Conservation (phyloP, 208 protist genomes). For the Trypanosoma boissoni region DNA sequence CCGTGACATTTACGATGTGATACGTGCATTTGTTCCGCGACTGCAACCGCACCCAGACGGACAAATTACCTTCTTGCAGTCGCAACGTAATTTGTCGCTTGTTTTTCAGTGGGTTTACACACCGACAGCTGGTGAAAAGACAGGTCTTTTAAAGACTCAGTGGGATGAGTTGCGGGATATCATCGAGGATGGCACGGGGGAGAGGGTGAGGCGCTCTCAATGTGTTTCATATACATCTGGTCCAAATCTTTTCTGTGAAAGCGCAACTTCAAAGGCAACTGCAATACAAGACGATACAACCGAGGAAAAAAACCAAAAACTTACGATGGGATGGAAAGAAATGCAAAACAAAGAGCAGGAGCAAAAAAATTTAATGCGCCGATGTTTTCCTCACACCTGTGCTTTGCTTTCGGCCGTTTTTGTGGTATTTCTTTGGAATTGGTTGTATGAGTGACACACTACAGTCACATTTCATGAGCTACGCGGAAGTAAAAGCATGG, state of each 20-base stretch:
- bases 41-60: slow-evolving; percentile 7
- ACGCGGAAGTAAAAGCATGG: too few species aligned
- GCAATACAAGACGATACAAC: slow-evolving; percentile 68
- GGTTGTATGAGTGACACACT: too few species aligned
- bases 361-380: background rate
- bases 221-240: slow-evolving; percentile 7
- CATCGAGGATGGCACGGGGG: slow-evolving; percentile 52
- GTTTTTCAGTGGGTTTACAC: slow-evolving; percentile 26
- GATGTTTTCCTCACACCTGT: background rate
- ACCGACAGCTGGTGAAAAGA: background rate
- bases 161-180: slow-evolving; percentile 35
- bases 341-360: background rate
- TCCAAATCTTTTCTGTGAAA: too few species aligned
- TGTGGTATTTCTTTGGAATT: too few species aligned
- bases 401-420: too few species aligned
- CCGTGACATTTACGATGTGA: slow-evolving; percentile 12
- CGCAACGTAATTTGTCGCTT: slow-evolving; percentile 7
- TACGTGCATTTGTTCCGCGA: slow-evolving; percentile 17
- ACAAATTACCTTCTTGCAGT: slow-evolving; percentile 13
- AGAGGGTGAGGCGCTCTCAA: slow-evolving; percentile 20
- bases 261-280: too few species aligned
- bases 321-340: slow-evolving; percentile 68
- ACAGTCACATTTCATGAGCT: too few species aligned
- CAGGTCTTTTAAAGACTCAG: slow-evolving; percentile 1
- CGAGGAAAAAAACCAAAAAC: slow-evolving; percentile 24